Conservation (phyloP, 2,329 filamentous ascomycete genomes). For the Gnomoniopsis sp. region DNA sequence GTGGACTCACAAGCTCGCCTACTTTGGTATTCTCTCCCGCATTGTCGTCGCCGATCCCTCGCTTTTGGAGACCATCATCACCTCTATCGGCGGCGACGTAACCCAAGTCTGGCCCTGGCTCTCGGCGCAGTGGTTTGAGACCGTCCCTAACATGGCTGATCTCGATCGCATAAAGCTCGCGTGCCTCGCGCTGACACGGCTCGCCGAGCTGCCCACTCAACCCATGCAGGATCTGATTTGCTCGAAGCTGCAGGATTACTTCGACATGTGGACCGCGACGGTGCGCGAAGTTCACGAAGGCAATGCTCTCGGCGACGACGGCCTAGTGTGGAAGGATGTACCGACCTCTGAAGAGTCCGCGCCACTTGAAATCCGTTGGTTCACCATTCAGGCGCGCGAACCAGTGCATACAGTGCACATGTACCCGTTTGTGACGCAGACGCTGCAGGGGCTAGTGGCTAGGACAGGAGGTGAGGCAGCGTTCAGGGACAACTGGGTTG, state of each 20-base stretch:
- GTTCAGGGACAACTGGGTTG: constrained; percentile 67
- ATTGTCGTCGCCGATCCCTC: constrained; percentile 70
- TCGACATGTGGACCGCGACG: constrained; percentile 72
- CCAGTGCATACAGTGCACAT: constrained; percentile 65
- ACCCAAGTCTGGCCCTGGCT: constrained; percentile 59
- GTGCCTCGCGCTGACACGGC: constrained; percentile 66
- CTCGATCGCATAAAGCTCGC: constrained; percentile 67
- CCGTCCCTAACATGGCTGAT: constrained; percentile 66
- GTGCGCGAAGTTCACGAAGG: constrained; percentile 64
- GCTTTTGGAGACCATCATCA: constrained; percentile 60
- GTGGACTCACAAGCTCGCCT: constrained; percentile 48
- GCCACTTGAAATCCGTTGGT: constrained; percentile 50
- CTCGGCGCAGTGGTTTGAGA: constrained; percentile 62
- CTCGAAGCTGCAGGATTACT: constrained; percentile 65
- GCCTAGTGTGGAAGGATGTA: constrained; percentile 43
- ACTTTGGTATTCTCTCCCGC: constrained; percentile 78
- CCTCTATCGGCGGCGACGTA: constrained; percentile 39
- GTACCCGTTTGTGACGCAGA: constrained; percentile 60
- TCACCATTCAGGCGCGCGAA: constrained; percentile 55
- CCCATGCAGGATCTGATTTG: constrained; percentile 57
- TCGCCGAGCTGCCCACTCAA: constrained; percentile 59
- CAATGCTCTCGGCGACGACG: constrained; percentile 47
- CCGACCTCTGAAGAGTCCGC: constrained; percentile 50
- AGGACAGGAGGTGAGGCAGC: constrained; percentile 59
- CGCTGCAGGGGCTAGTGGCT: constrained; percentile 56